Base-by-base conservation (phyloP, 2,329 filamentous ascomycete genomes). In the Alternaria solani region DNA sequence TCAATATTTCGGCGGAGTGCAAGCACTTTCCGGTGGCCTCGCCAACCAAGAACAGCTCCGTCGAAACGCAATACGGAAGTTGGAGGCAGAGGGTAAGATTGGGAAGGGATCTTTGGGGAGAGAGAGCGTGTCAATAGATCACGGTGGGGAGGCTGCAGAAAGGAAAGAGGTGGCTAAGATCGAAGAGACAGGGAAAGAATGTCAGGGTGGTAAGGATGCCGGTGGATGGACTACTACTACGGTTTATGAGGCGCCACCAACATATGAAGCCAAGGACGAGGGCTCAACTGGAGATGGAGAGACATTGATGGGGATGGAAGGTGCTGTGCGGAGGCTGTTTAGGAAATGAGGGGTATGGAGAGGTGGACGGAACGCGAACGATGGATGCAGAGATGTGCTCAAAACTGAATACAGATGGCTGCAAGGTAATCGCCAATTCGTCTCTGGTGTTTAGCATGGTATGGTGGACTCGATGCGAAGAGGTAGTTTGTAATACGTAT, bases 251-350 rank as follows among this genome's bases (percentile, higher is more conserved):
- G n/a, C 38, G 11, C 38, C 38, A 39, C 9, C n/a, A 6, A 20
- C 38, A 20, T 39, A 39, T 39, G 8, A 9, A 39, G 9, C n/a
- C 8, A 16, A 68, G 90, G 85, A 39, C 91, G 93, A 78, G 89
- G 92, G 65, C 84, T 94, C 55, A 88, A 87, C 73, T 84, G 94
- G 57, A 91, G 88, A 78, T 87, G 30, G 1, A 28, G 30, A 12
- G 44, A 9, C 20, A 26, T 54, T 14, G n/a, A 42, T 2, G 30
- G 30, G 25, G 34, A 28, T 30, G 30, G 46, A 44, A 38, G 43
- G 69, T 89, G 87, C 63, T 91, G 94, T 73, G 88, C 87, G 7
- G 84, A 84, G 5, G 90, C 93, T 1, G 94, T 92, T 38, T 84
- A 87, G 75, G 89, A 93, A 79, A 93, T 94, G 16, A 23, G 38